Evolutionary conservation across 1,284 basidiomycete species (phyloP), one percentile per base, ranked within the genome.

Genomic region (Cryptococcus amylolentus): DNA sequence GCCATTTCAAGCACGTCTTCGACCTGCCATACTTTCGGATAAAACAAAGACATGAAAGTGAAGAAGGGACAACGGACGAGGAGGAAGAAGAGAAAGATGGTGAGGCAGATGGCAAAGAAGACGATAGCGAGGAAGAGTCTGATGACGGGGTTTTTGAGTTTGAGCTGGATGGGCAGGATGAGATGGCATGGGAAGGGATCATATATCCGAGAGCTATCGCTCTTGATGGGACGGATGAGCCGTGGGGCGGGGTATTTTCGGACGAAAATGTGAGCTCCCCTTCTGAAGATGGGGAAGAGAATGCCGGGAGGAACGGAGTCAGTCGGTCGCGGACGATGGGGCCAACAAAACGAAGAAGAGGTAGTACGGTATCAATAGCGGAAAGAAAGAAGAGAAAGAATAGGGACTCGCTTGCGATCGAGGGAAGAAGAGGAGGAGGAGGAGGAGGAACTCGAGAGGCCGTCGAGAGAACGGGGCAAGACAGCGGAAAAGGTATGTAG

Each of bases 1-100:
- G 44, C 9, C 63, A 67, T 54, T 65, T 69, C 43, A 49, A 55
- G 28, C 6, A 45, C 9, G 55, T 44, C 16, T 65, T 69, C 27
- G 51, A 60, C 28, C 44, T 64, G 41, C 68, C 59, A 49, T 64
- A 52, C 54, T 57, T 61, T 47, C 53, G 51, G 9, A 8, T 10
- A 14, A 26, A 37, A 37, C 23, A 13, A 16, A 23, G 2, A 16
- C 16, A 9, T 8, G 7, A 26, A 23, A 28, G 45, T 14, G 16
- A 27, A 13, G 18, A 55, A 9, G 23, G 42, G 26, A 23, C 49
- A 7, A 44, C 47, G 20, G 53, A 47, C n/a, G 55, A 49, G 7
- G 46, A 47, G 42, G 46, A 49, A 26, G 35, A 45, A 42, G 38
- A 42, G 27, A 28, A 35, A 38, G 27, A 18, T 18, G 38, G 10